A percentile compares a stretch with the other conserved stretches of the same genome.
phyloP scores from a whole-genome alignment of 2,329 filamentous ascomycete species.

The Botrytis galanthina region DNA sequence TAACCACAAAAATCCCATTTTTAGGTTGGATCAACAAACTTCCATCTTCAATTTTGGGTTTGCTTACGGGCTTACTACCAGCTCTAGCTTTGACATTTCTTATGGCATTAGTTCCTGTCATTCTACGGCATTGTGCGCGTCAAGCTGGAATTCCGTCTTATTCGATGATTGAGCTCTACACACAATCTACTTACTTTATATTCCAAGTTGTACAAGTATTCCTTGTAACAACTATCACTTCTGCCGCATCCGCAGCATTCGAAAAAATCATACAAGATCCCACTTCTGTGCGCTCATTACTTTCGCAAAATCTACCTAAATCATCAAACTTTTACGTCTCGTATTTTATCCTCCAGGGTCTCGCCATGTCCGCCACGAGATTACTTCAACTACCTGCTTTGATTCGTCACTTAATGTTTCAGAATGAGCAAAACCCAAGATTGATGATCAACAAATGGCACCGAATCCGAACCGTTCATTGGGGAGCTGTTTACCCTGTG shows the following conservation, averaged over 20 bases:
- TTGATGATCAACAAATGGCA: conserved; percentile 59
- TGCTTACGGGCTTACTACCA: conserved; percentile 62
- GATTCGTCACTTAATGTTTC: conserved; percentile 54
- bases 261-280: conserved; percentile 52
- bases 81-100: conserved; percentile 58
- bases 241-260: conserved; percentile 56
- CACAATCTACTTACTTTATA: conserved; percentile 63
- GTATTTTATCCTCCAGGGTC: conserved; percentile 65
- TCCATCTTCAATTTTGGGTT: conserved; percentile 54
- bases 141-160: conserved; percentile 57
- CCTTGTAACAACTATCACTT: conserved; percentile 63
- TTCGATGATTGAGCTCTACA: conserved; percentile 58
- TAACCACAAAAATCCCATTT: conserved; percentile 52
- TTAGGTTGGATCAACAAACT: conserved; percentile 57
- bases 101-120: conserved; percentile 58
- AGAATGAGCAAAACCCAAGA: conserved; percentile 59
- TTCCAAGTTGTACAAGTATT: conserved; percentile 67
- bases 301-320: conserved; percentile 57
- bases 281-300: conserved; percentile 46
- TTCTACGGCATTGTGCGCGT: conserved; percentile 61
- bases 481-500: conserved; percentile 58
- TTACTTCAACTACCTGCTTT: conserved; percentile 59
- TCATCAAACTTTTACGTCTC: conserved; percentile 68
- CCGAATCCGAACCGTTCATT: conserved; percentile 51
- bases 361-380: conserved; percentile 59